phyloP scores from a whole-genome alignment of 805 yeast species.

The Candida ipomoeae region DNA sequence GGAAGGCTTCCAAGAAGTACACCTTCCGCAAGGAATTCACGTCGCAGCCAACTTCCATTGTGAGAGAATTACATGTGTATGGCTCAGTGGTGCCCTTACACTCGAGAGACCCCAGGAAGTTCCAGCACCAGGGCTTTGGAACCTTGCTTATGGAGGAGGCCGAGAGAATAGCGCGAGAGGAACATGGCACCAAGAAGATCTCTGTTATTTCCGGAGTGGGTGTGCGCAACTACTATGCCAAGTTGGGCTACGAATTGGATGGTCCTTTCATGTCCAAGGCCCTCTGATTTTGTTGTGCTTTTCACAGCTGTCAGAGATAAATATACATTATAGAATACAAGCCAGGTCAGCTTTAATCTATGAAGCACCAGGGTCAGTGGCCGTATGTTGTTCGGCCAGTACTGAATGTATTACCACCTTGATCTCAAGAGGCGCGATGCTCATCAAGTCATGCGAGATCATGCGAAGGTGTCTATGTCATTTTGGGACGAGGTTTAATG shows the following conservation, averaged over 20 bases:
- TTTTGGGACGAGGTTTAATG: neutral
- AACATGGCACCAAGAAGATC: slow-evolving; percentile 87
- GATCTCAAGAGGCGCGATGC: neutral
- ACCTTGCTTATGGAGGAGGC: slow-evolving; percentile 98
- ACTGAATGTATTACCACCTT: neutral
- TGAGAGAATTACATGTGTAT: slow-evolving; percentile 95
- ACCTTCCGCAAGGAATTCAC: slow-evolving; percentile 89
- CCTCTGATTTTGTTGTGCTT: slow-evolving; percentile 6
- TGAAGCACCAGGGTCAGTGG: neutral
- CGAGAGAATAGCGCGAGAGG: slow-evolving; percentile 89
- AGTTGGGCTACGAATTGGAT: slow-evolving; percentile 85
- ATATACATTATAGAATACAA: neutral
- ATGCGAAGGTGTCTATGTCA: neutral
- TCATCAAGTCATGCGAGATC: neutral
- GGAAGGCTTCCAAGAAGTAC: slow-evolving; percentile 84
- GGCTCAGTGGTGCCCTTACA: slow-evolving; percentile 97
- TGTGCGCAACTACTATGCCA: slow-evolving; percentile 91
- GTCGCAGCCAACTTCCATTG: slow-evolving; percentile 81
- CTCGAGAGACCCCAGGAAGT: slow-evolving; percentile 93
- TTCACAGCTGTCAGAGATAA: neutral
- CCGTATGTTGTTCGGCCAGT: neutral
- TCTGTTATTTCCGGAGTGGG: slow-evolving; percentile 97
- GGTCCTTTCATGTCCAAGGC: slow-evolving; percentile 95
- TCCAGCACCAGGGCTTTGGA: slow-evolving; percentile 99
- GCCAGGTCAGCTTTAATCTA: neutral